phyloP scores from a whole-genome alignment of 306 rosid species.

The Cucurbita argyrosperma region DNA sequence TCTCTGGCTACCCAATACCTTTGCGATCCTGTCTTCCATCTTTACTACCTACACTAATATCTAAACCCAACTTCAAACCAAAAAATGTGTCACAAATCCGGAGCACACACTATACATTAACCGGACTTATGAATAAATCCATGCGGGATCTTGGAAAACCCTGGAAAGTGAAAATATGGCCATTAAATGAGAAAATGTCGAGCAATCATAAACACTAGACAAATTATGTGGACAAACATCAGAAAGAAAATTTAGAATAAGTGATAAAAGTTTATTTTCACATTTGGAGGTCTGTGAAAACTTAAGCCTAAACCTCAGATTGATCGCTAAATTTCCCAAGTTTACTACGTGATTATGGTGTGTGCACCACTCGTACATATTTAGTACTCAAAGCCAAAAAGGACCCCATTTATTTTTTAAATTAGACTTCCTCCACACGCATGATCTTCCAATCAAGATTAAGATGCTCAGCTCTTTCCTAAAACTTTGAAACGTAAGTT shows the following conservation, averaged over 20 bases:
- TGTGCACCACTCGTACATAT: neutral
- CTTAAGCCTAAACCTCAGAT: neutral
- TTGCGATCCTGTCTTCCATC: constrained; percentile 48
- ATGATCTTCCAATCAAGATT: neutral
- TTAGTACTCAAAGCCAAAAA: neutral
- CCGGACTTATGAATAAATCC: constrained; percentile 21
- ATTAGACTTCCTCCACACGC: neutral
- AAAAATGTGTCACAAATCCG: constrained; percentile 25
- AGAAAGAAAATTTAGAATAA: neutral
- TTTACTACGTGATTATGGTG: no score
- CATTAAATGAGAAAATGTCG: neutral
- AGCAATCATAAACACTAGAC: neutral
- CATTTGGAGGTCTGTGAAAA: neutral
- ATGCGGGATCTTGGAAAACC: constrained; percentile 21
- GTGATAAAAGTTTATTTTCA: neutral
- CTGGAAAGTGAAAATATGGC: constrained; percentile 23
- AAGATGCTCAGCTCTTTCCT: neutral
- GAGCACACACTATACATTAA: constrained; percentile 17
- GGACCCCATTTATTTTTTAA: neutral
- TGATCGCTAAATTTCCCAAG: no score
- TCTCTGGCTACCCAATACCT: constrained; percentile 45
- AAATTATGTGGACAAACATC: neutral
- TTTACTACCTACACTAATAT: constrained; percentile 31
- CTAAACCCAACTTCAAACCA: constrained; percentile 31
- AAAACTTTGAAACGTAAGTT: neutral